Evolutionary conservation across 768 basidiomycete species (phyloP), one percentile per base, ranked within the genome.

Genomic region (Boletus vermiculosoides): DNA sequence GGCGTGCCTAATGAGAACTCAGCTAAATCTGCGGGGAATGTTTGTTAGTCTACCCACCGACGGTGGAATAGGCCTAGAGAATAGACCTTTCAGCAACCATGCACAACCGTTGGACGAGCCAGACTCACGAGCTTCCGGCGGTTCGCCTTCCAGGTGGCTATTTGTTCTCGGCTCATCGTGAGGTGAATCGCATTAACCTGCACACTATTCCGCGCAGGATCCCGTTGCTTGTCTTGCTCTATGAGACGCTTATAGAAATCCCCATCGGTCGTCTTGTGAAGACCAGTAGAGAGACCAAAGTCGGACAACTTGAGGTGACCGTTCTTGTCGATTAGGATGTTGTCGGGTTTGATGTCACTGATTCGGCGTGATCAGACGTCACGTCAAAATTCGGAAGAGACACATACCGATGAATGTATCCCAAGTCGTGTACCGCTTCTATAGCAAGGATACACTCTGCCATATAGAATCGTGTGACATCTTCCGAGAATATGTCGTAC

Each of bases 301-400:
- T 99, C 96, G 40, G 96, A 99, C 31, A 99, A 77, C 73, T 99
- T 99, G 72, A 99, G 82, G 72, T 99, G 96, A 0, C 96, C 96
- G 57, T 90, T 89, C 72, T 89, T 90, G 79, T 99, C 96, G 65
- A 99, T 99, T 57, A 99, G 81, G 60, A 99, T 97, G 68, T 99
- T 99, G 74, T 99, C 96, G 23, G 96, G 96, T 77, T 99, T 99
- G 74, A 99, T 98, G 71, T 99, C 96, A 64, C 96, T 98, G 73
- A 23, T 54, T 36, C 50, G 25, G 15, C 16, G 5, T 30, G 22
- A 54, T 68, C 30, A 63, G 34, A 15, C 5, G 45, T 25, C 6
- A 28, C 36, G 9, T 28, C 42, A 6, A 49, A 5, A 50, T 40
- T 46, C 20, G 20, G 23, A 22, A 66, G 33, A 33, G 23, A 52